These are phyloP conservation scores for Penicillium vulpinum DNA, from an alignment of 2,329 filamentous ascomycete species.

Conservation along the genomic window DNA sequence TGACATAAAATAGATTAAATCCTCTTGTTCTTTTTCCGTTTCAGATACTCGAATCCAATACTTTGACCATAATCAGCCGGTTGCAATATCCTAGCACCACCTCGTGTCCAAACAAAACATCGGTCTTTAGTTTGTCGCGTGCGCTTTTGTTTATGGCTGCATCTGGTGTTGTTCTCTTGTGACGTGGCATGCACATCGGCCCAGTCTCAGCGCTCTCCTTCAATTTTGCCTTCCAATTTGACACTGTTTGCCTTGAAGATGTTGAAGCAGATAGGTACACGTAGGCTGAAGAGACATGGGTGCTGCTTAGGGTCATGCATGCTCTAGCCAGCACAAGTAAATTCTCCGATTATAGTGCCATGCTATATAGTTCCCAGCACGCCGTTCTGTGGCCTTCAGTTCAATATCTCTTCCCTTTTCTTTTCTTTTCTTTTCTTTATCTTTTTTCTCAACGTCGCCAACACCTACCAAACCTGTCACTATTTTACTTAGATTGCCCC, in stretches of 20 bases:
- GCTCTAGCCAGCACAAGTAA: constrained; percentile 12
- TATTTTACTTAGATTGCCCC: neutral
- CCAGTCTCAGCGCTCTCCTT: constrained; percentile 24
- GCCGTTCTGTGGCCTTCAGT: neutral
- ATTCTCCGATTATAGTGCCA: constrained; percentile 7
- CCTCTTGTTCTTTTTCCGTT: constrained; percentile 23
- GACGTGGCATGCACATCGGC: constrained; percentile 37
- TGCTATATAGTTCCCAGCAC: constrained; percentile 16
- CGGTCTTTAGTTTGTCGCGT: neutral
- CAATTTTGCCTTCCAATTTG: constrained; percentile 18
- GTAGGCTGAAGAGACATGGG: constrained; percentile 23
- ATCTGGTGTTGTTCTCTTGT: constrained; percentile 28
- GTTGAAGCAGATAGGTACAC: constrained; percentile 29
- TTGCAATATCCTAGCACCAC: constrained; percentile 13
- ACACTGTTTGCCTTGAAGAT: constrained; percentile 16
- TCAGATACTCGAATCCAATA: constrained; percentile 33
- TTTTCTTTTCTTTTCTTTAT: neutral
- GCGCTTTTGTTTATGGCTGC: constrained; percentile 21
- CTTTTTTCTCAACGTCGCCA: neutral
- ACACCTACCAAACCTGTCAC: too few species aligned
- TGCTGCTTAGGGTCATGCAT: constrained; percentile 12
- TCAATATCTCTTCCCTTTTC: too few species aligned
- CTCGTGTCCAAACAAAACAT: neutral
- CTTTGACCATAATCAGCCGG: constrained; percentile 19
- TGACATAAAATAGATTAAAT: constrained; percentile 42